Evolutionary conservation across 345 rosid species (phyloP).

Genomic region (Aquilaria malaccensis): DNA sequence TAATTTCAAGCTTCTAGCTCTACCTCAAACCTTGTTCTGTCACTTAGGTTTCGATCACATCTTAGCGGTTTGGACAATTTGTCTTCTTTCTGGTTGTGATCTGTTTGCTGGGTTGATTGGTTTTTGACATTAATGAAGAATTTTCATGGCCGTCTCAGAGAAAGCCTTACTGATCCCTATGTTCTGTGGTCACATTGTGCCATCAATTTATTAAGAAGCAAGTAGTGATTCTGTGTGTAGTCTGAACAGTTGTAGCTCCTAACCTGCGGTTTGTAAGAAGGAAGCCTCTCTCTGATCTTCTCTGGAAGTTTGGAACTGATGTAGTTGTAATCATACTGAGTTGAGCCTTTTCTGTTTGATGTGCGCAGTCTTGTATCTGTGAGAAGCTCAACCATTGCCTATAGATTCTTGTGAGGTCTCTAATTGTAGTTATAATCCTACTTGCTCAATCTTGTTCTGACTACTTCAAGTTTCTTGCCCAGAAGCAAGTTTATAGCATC

Average conservation of each 20-base stretch:
- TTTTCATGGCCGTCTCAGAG: background rate
- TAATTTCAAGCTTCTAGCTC: background rate
- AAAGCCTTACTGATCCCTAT: background rate
- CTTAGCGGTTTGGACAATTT: background rate
- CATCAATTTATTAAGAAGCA: too few relatives aligned
- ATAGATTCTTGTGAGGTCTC: background rate
- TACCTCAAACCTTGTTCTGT: background rate
- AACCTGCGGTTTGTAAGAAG: too few relatives aligned
- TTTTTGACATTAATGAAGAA: background rate
- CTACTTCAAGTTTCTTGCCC: background rate
- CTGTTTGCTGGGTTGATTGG: background rate
- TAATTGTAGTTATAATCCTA: background rate
- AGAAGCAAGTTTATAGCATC: background rate
- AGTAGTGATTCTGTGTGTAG: too few relatives aligned
- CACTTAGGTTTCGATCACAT: background rate
- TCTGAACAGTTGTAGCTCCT: too few relatives aligned
- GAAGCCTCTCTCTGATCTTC: too few relatives aligned
- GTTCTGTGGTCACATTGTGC: too few relatives aligned
- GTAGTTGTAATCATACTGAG: too few relatives aligned
- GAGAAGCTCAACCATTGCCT: too few relatives aligned
- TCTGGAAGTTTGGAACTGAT: too few relatives aligned
- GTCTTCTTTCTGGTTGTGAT: background rate
- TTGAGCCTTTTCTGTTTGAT: too few relatives aligned
- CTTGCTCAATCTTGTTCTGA: background rate
- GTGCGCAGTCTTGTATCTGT: too few relatives aligned